phyloP scores from a whole-genome alignment of 306 rosid genomes.

The Vachellia collinsii region DNA sequence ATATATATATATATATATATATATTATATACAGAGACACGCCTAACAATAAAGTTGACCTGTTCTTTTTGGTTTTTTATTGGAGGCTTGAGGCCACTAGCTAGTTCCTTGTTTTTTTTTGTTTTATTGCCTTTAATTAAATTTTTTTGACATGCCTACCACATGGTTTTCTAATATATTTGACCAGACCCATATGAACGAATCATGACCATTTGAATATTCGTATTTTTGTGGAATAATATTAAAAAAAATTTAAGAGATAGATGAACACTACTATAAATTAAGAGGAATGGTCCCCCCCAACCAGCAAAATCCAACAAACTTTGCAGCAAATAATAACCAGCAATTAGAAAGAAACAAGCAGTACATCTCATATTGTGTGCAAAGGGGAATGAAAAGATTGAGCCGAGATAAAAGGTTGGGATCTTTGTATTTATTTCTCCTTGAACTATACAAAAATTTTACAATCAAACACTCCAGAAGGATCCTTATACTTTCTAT shows the following conservation, averaged over 20 bases:
- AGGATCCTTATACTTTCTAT: neutral
- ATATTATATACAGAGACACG: conserved; percentile 12
- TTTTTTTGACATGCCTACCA: conserved; percentile 13
- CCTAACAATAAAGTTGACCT: conserved; percentile 31
- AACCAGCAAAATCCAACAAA: neutral
- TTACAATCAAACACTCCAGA: neutral
- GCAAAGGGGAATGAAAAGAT: neutral
- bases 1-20: no score
- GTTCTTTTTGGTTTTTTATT: neutral
- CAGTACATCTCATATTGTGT: conserved; percentile 21
- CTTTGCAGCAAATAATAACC: neutral
- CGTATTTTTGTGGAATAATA: neutral
- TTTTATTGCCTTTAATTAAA: neutral
- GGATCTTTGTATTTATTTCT: neutral
- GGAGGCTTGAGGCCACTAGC: neutral
- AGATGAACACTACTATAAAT: neutral
- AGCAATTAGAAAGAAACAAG: neutral
- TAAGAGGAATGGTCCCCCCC: conserved; percentile 8
- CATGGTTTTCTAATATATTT: no score
- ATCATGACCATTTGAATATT: conserved; percentile 31
- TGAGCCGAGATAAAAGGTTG: neutral
- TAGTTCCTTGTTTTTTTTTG: no score
- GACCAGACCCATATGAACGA: neutral
- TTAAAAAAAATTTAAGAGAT: neutral
- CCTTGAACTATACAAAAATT: neutral